phyloP scores from a whole-genome alignment of 257 asterid species.

The Przewalskia tangutica region DNA sequence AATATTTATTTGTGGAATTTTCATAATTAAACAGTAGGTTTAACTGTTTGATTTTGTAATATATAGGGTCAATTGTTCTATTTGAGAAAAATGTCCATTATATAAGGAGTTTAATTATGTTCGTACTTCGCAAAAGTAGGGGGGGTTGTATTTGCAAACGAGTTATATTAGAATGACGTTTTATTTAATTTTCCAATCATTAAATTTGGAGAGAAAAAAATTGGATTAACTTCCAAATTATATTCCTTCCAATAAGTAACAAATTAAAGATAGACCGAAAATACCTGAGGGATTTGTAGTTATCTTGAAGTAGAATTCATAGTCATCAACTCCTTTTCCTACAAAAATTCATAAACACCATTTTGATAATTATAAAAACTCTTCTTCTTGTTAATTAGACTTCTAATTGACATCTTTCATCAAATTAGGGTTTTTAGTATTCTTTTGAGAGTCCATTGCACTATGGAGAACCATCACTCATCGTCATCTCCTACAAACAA shows the following conservation, averaged over 20 bases:
- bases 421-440: background rate
- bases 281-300: background rate
- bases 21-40: too few species aligned
- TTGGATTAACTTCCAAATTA: background rate
- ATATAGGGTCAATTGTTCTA: too few species aligned
- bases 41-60: too few species aligned
- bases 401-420: background rate
- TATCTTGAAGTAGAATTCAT: background rate
- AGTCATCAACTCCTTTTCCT: background rate
- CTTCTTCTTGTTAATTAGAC: background rate
- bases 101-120: too few species aligned
- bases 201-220: background rate
- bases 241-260: background rate
- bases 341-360: background rate
- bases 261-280: background rate
- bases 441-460: background rate
- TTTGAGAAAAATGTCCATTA: too few species aligned
- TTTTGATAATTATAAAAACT: background rate
- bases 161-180: too few species aligned
- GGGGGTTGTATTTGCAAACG: too few species aligned
- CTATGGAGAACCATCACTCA: background rate
- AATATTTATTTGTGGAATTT: too few species aligned
- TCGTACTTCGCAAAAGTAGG: too few species aligned
- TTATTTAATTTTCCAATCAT: background rate
- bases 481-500: background rate